Percentiles rank a stretch among this genome's conserved stretches.
Evolutionary conservation across 345 rosid genomes (phyloP).

Genomic region (Moricandia arvensis): DNA sequence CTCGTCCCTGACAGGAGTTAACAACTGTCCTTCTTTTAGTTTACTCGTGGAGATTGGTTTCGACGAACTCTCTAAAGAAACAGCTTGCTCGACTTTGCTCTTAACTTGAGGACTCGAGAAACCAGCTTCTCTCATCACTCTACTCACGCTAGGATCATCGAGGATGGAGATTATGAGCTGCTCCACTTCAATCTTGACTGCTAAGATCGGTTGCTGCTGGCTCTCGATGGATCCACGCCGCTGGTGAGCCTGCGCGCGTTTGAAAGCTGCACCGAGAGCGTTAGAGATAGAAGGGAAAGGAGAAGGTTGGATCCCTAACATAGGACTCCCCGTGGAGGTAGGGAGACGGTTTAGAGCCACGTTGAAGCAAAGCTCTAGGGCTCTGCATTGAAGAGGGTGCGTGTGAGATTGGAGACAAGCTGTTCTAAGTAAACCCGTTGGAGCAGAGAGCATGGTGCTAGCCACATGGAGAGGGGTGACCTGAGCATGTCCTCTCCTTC

Average conservation of each 20-base stretch:
- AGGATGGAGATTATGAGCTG: constrained; percentile 88
- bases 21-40: constrained; percentile 44
- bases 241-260: constrained; percentile 98
- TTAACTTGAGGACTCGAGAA: constrained; percentile 90
- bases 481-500: constrained; percentile 89
- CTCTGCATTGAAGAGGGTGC: constrained; percentile 94
- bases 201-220: constrained; percentile 87
- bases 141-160: constrained; percentile 95
- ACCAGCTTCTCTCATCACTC: constrained; percentile 99
- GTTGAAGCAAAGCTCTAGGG: constrained; percentile 95
- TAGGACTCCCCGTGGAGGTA: constrained; percentile 61
- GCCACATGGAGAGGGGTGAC: constrained; percentile 99
- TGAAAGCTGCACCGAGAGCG: constrained; percentile 93
- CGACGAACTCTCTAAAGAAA: constrained; percentile 57
- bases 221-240: constrained; percentile 85
- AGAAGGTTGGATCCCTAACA: constrained; percentile 54
- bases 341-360: constrained; percentile 98
- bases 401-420: constrained; percentile 95
- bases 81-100: constrained; percentile 72
- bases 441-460: constrained; percentile 75
- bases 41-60: constrained; percentile 46
- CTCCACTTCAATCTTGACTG: constrained; percentile 85
- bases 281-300: constrained; percentile 78
- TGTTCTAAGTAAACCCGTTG: constrained; percentile 70
- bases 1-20: constrained; percentile 41